Evolutionary conservation across 2,329 filamentous ascomycete species (phyloP), one percentile per base, ranked within the genome.

Genomic region (Rugonectria rugulosa): DNA sequence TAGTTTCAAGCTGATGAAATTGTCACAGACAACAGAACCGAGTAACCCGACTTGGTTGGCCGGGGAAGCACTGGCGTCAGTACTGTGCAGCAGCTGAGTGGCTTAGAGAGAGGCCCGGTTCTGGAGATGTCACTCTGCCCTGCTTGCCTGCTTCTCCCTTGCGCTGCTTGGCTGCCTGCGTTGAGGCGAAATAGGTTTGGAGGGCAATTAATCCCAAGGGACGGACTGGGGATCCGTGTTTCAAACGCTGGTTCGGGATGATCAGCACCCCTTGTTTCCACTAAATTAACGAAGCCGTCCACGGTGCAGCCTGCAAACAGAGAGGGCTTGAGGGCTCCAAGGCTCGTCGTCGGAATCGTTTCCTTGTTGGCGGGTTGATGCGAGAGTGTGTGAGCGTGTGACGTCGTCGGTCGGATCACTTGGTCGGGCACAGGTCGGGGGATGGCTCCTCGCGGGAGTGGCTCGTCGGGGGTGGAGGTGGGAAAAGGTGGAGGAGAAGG

Each of bases 1-100:
- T 36, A 36, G 58, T 60, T 61, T 65, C 57, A 65, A 68, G 65
- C 64, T 66, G 62, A 64, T 62, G 58, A 59, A 65, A 64, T 58
- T 62, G 56, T 61, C 34, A 57, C 60, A 65, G 62, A 57, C 47
- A 24, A 21, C n/a, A 31, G 15, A 40, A 26, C 21, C 53, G 41
- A 29, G 21, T 29, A 40, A 27, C 6, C 15, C 17, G 31, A 24
- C 23, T 26, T 51, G 48, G 60, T 46, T 55, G 53, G 37, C 29
- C 45, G 60, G 56, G 57, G n/a, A n/a, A 62, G 61, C 23, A 62
- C 43, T 41, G 53, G 47, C 49, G 47, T 53, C 44, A n/a, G n/a
- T n/a, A n/a, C n/a, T n/a, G n/a, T n/a, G n/a, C n/a, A n/a, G 42
- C 43, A 44, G 56, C 40, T 45, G 41, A 56, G 47, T 54, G 49